A percentile compares a stretch with the other conserved stretches of the same genome.
These are phyloP conservation scores for Lignosus rhinocerotis DNA, from an alignment of 1,284 basidiomycete species.

Conservation along the genomic window DNA sequence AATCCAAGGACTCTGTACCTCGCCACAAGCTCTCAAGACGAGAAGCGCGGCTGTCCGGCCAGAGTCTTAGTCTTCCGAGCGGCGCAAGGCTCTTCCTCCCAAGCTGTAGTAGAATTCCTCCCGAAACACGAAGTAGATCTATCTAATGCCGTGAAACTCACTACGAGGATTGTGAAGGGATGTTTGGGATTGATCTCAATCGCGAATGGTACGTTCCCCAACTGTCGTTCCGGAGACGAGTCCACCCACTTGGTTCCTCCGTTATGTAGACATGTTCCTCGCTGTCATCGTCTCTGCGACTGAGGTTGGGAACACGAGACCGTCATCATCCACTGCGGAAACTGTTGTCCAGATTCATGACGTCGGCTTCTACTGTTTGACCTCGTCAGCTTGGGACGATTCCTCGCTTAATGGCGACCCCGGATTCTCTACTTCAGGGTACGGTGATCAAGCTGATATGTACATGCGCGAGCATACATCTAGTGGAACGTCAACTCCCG, in stretches of 20 bases:
- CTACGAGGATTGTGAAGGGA: constrained; percentile 71
- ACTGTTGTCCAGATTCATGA: constrained; percentile 75
- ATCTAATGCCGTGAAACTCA: constrained; percentile 58
- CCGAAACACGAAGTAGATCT: constrained; percentile 73
- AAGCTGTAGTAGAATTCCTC: constrained; percentile 84
- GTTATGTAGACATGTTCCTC: constrained; percentile 70
- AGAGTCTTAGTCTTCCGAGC: constrained; percentile 72
- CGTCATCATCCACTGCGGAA: constrained; percentile 58
- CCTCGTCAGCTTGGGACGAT: constrained; percentile 72
- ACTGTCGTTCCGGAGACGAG: not conserved
- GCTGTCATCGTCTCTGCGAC: constrained; percentile 74
- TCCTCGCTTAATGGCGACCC: constrained; percentile 50
- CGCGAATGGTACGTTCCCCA: constrained; percentile 53
- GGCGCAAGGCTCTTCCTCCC: constrained; percentile 53
- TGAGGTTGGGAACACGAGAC: constrained; percentile 78
- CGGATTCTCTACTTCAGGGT: constrained; percentile 42
- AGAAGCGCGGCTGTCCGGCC: constrained; percentile 55
- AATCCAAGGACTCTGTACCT: constrained; percentile 69
- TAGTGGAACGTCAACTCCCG: constrained; percentile 34
- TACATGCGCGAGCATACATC: constrained; percentile 48
- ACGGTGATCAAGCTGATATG: constrained; percentile 47
- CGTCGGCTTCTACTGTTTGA: constrained; percentile 76
- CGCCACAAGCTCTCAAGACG: constrained; percentile 68
- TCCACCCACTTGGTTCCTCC: not conserved
- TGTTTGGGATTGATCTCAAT: constrained; percentile 79